Conservation (phyloP, 176 grass and related monocot species). For the Musa acuminata region DNA sequence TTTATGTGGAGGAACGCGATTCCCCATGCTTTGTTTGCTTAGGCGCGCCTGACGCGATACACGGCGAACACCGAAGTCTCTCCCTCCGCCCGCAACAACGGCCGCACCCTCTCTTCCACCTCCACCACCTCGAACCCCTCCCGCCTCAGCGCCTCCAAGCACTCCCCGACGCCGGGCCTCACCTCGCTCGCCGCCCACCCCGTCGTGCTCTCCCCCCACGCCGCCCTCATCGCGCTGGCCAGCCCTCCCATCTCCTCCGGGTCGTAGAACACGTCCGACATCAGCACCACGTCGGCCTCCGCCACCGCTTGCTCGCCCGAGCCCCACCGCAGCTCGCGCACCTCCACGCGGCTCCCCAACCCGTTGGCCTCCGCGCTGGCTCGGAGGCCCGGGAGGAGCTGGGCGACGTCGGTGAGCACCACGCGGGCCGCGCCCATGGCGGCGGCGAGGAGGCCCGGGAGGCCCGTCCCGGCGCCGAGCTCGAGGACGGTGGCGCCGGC, state of each 20-base stretch:
- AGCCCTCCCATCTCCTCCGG: conserved; percentile 42
- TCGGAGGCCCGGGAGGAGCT: conserved; percentile 35
- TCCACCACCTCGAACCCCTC: conserved; percentile 38
- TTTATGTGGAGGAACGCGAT: too few species aligned
- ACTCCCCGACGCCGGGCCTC: conserved; percentile 28
- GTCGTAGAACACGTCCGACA: conserved; percentile 67
- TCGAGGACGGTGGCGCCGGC: conserved; percentile 46
- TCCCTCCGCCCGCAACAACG: conserved; percentile 14
- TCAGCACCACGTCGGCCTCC: conserved; percentile 38
- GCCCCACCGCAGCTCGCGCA: conserved; percentile 46
- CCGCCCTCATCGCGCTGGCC: conserved; percentile 26
- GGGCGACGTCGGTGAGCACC: conserved; percentile 43
- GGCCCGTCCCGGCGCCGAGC: conserved; percentile 55
- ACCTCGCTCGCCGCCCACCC: conserved; percentile 46
- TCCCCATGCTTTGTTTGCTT: too few species aligned
- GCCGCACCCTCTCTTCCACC: conserved; percentile 17
- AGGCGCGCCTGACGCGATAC: conserved; percentile 16
- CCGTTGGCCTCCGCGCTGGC: conserved; percentile 48
- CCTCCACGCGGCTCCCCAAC: conserved; percentile 23
- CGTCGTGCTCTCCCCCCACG: conserved; percentile 30
- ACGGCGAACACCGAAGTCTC: conserved; percentile 30
- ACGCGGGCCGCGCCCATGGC: conserved; percentile 35
- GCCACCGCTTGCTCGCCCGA: background rate
- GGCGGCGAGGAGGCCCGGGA: conserved; percentile 45
- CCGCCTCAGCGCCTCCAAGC: conserved; percentile 36